Conservation (phyloP, 2,329 filamentous ascomycete species). For the Diaporthe sp. region DNA sequence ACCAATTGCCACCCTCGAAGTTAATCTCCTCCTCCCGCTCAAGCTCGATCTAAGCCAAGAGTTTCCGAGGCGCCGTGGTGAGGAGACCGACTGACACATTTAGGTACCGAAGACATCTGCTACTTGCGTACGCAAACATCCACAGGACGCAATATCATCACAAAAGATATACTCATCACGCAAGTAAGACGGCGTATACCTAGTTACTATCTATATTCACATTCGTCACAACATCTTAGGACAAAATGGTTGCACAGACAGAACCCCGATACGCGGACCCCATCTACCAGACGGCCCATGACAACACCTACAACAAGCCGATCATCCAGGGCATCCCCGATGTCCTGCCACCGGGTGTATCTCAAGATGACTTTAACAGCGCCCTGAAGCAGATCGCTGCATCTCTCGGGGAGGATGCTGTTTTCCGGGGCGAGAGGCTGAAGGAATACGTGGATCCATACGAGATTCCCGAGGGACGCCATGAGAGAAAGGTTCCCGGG, state of each 20-base stretch:
- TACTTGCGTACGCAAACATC: not conserved
- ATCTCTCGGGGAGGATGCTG: conserved; percentile 54
- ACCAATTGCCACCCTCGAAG: conserved; percentile 17
- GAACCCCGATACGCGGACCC: conserved; percentile 52
- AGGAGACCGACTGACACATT: conserved; percentile 7
- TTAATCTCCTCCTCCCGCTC: conserved; percentile 16
- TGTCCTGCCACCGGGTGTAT: conserved; percentile 57
- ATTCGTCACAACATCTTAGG: not conserved
- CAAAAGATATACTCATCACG: not conserved
- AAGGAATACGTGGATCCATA: conserved; percentile 63
- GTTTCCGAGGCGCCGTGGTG: not conserved
- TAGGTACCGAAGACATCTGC: not conserved
- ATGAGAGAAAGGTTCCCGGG: conserved; percentile 56
- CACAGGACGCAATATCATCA: not conserved
- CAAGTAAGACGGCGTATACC: too few species aligned
- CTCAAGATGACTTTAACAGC: conserved; percentile 52
- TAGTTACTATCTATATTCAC: too few species aligned
- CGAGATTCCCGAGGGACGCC: conserved; percentile 57
- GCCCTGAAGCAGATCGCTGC: conserved; percentile 53
- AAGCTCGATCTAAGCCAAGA: conserved; percentile 20
- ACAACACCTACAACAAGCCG: conserved; percentile 56
- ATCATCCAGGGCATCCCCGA: conserved; percentile 53
- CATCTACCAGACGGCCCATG: conserved; percentile 58
- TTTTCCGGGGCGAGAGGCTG: conserved; percentile 55
- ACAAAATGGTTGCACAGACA: conserved; percentile 32